A percentile compares a stretch with the other conserved stretches of the same genome.
phyloP scores from a whole-genome alignment of 129 eudicot species.

The Centrapalus pauciflorus region DNA sequence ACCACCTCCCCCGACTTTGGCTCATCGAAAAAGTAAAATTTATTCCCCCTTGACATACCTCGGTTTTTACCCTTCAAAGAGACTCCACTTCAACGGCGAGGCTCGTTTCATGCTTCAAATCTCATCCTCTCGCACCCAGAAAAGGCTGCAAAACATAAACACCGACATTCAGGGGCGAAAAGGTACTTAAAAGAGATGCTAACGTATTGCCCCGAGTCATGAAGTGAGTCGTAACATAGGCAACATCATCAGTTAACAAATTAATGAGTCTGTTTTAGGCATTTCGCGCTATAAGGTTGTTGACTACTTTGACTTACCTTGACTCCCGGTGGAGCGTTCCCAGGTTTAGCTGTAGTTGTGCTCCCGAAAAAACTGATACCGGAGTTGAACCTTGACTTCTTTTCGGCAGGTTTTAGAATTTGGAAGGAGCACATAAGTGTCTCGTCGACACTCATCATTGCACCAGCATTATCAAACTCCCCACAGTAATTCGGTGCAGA shows the following conservation, averaged over 20 bases:
- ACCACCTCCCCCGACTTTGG: conserved; percentile 2
- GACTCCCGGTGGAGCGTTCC: conserved; percentile 32
- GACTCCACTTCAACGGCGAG: not conserved
- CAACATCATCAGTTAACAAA: not conserved
- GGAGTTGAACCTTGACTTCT: conserved; percentile 43
- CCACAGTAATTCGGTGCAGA: conserved; percentile 52
- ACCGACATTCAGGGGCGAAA: not conserved
- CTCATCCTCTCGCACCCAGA: conserved; percentile 25
- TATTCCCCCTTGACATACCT: conserved; percentile 17
- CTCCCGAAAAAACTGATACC: conserved; percentile 34
- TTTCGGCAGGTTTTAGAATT: conserved; percentile 50
- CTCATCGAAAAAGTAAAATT: conserved; percentile 2
- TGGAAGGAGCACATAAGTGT: conserved; percentile 63
- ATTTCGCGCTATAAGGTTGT: conserved; percentile 2
- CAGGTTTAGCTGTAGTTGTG: conserved; percentile 44
- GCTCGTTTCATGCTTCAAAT: conserved; percentile 3
- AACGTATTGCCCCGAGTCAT: not conserved
- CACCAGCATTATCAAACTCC: conserved; percentile 48
- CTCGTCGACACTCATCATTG: conserved; percentile 60
- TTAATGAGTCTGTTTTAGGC: not conserved
- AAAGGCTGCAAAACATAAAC: conserved; percentile 21
- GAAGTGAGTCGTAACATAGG: no score
- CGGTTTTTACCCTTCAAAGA: conserved; percentile 9
- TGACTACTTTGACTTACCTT: conserved; percentile 32
- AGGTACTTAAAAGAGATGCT: not conserved